Conservation (phyloP, 1,284 basidiomycete species). For the Marasmius oreades region DNA sequence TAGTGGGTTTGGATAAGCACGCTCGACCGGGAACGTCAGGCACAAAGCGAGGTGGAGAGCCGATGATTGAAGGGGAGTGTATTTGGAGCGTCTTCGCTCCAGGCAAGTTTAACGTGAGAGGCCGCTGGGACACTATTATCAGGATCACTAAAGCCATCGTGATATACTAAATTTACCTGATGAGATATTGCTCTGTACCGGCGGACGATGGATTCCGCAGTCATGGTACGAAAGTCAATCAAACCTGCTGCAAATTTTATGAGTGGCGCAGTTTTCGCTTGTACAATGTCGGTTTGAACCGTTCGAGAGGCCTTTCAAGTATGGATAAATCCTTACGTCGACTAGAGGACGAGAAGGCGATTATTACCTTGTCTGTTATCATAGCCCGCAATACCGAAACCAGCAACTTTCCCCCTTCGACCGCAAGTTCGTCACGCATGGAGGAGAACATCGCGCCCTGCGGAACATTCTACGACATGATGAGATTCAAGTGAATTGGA, state of each 20-base stretch:
- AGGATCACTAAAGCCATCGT: conserved; percentile 1
- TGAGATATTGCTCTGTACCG: conserved; percentile 71
- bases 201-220: conserved; percentile 53
- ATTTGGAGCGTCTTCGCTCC: conserved; percentile 46
- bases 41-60: conserved; percentile 19
- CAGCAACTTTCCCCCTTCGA: conserved; percentile 67
- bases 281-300: conserved; percentile 30
- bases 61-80: conserved; percentile 31
- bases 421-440: conserved; percentile 61
- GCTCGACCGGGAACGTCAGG: conserved; percentile 37
- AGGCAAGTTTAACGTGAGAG: conserved; percentile 41
- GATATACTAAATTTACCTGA: conserved; percentile 44
- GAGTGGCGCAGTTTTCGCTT: conserved; percentile 54
- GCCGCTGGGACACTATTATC: conserved; percentile 28
- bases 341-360: conserved; percentile 1
- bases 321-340: not conserved
- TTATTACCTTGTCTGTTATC: conserved; percentile 48
- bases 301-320: conserved; percentile 37
- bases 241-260: conserved; percentile 54
- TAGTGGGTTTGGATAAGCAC: conserved; percentile 33
- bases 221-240: conserved; percentile 56
- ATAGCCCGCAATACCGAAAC: conserved; percentile 70
- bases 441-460: conserved; percentile 46
- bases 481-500: not conserved
- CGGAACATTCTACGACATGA: conserved; percentile 43